Base-by-base conservation (phyloP, 768 basidiomycete genomes). In the Mycena filopes region DNA sequence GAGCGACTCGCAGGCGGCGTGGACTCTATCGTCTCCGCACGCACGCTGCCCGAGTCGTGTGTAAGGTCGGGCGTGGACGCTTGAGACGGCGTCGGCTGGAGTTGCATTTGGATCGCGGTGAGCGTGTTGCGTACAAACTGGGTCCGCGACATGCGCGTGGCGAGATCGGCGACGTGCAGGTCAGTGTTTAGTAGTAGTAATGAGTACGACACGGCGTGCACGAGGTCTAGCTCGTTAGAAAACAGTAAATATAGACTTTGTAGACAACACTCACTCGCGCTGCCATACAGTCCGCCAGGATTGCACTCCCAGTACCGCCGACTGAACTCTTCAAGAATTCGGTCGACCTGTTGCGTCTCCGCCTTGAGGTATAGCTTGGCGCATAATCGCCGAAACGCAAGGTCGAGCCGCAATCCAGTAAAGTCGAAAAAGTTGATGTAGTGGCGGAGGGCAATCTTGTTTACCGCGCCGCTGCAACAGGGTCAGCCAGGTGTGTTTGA, bases 301-400 rank as follows among this genome's bases (percentile, higher is more conserved):
- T 99, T 99, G 75, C 94, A 95, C 46, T 95, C 90, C 87, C 90
- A 98, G 76, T 95, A 99, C 11, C 95, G 88, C 42, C 88, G 82
- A 71, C 94, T 94, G 71, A 99, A 98, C 67, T 89, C 90, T 65
- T 95, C 95, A 7, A 99, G 84, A 66, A 99, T 98, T 45, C 98
- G 90, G 76, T 99, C 98, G 45, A 99, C 92, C 79, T 99, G 96
- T 74, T 99, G 98, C 0, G 97, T 97, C 77, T 99, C 98, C 2
- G 90, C 98, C 77, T 95, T 96, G 63, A 99, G 85, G 75, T 87
- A 98, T 2, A 99, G 84, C 75, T 97, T 98, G 15, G 90, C 89
- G 74, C 96, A 98, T 13, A 99, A 80, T 25, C 89, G 90, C 95
- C 96, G 85, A 77, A 99, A 98, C 4, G 96, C 95, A 66, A 89